Conservation (phyloP, 2,329 filamentous ascomycete genomes). For the Onygenales sp. region DNA sequence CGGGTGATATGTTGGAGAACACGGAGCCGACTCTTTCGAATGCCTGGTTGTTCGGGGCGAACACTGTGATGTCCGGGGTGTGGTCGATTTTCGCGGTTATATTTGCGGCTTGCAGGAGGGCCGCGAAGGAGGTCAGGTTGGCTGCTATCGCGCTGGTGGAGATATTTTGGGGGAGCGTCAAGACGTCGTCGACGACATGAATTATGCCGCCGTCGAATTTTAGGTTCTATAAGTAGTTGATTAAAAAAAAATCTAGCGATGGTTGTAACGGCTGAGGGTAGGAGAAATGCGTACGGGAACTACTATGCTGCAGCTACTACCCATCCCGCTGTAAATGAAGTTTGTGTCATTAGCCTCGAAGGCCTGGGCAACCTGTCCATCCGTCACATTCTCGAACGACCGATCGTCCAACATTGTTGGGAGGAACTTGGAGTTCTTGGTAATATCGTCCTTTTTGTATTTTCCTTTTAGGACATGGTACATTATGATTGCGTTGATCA, state of each 20-base stretch:
- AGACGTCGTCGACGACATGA: conserved; percentile 43
- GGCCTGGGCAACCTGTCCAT: conserved; percentile 48
- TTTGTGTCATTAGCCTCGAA: conserved; percentile 34
- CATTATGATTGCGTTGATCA: conserved; percentile 39
- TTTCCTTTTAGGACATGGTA: conserved; percentile 53
- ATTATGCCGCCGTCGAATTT: conserved; percentile 48
- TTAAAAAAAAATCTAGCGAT: neutral
- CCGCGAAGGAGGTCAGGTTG: conserved; percentile 39
- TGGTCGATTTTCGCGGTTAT: conserved; percentile 25
- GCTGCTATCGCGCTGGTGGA: conserved; percentile 32
- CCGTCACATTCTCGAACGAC: conserved; percentile 49
- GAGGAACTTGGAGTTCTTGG: conserved; percentile 30
- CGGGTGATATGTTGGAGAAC: conserved; percentile 12
- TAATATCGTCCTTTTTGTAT: conserved; percentile 29
- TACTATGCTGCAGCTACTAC: conserved; percentile 33
- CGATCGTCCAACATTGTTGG: conserved; percentile 40
- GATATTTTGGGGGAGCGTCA: conserved; percentile 38
- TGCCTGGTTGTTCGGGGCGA: conserved; percentile 10
- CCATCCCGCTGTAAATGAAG: conserved; percentile 39
- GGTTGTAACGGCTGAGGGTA: too few relatives aligned
- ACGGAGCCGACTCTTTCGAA: conserved; percentile 8
- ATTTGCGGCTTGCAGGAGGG: conserved; percentile 37
- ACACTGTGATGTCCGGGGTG: conserved; percentile 27
- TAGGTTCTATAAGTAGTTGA: conserved; percentile 32
- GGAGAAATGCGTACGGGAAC: conserved; percentile 23